Evolutionary conservation across 805 yeast species (phyloP).

Genomic region (Maudiozyma turicensis): DNA sequence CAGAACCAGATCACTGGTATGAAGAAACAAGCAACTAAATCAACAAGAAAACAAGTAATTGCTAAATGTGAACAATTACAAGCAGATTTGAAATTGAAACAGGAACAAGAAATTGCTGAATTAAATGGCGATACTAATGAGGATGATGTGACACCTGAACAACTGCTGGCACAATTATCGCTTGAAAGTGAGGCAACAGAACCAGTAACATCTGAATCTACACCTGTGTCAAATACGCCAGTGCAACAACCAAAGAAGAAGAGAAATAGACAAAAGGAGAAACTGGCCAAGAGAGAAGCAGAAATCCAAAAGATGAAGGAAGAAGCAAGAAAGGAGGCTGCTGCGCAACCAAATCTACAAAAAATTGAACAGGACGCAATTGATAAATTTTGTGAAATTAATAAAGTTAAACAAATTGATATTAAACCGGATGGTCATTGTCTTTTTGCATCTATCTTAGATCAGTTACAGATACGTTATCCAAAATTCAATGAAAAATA

Average conservation of each 20-base stretch:
- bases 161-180: conserved; percentile 46
- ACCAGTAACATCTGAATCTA: conserved; percentile 18
- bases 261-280: conserved; percentile 78
- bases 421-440: conserved; percentile 93
- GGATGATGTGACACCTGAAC: conserved; percentile 56
- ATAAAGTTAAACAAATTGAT: conserved; percentile 49
- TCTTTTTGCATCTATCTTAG: conserved; percentile 74
- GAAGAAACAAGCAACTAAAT: conserved; percentile 76
- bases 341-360: conserved; percentile 52
- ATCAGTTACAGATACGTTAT: conserved; percentile 58
- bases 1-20: conserved; percentile 59
- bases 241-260: conserved; percentile 28
- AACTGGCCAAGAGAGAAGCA: conserved; percentile 66
- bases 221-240: background rate
- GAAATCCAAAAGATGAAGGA: conserved; percentile 50
- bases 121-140: conserved; percentile 6
- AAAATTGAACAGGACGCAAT: conserved; percentile 64
- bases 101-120: conserved; percentile 40
- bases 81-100: conserved; percentile 42
- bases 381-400: conserved; percentile 39
- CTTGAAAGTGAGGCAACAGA: background rate
- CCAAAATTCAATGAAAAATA: conserved; percentile 14
- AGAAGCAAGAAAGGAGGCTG: conserved; percentile 68
- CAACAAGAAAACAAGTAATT: conserved; percentile 59
- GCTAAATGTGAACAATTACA: conserved; percentile 54